Evolutionary conservation across 352 stramenopile species (phyloP).

Genomic region (Pythium grandisporangium): DNA sequence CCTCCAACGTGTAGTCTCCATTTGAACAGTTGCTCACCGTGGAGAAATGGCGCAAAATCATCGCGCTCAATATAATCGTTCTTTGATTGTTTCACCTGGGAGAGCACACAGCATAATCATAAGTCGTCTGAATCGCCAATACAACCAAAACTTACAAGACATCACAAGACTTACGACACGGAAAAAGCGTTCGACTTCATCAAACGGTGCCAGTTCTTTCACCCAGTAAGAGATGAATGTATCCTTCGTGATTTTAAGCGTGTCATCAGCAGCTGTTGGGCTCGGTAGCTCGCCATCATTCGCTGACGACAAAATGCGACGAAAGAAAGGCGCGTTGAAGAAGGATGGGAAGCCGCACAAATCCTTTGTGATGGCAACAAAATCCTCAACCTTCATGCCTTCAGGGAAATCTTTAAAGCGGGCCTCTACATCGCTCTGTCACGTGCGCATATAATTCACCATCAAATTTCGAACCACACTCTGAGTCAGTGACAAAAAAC

Average conservation of each 20-base stretch:
- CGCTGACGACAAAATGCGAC: conserved; percentile 64
- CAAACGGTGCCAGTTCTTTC: conserved; percentile 92
- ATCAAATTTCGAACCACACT: too few relatives aligned
- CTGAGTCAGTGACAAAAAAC: neutral
- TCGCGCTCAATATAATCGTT: conserved; percentile 89
- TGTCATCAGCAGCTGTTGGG: conserved; percentile 12
- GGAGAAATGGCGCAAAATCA: conserved; percentile 97
- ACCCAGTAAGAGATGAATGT: conserved; percentile 94
- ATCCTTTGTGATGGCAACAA: conserved; percentile 95
- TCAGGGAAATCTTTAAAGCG: conserved; percentile 72
- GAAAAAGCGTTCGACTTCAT: conserved; percentile 97
- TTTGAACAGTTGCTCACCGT: conserved; percentile 47
- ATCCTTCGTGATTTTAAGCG: conserved; percentile 64
- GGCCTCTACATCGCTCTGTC: conserved; percentile 59
- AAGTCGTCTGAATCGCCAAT: neutral
- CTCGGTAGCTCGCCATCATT: conserved; percentile 9
- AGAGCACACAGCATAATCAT: neutral
- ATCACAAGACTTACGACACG: conserved; percentile 63
- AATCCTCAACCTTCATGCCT: conserved; percentile 81
- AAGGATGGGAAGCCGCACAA: conserved; percentile 98
- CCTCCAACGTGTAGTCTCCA: too few relatives aligned
- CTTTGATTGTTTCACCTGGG: conserved; percentile 88
- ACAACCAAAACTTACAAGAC: too few relatives aligned
- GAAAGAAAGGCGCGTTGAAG: conserved; percentile 96
- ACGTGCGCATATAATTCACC: too few relatives aligned